Base-by-base conservation (phyloP, 345 rosid species). In the Camelina sativa region DNA sequence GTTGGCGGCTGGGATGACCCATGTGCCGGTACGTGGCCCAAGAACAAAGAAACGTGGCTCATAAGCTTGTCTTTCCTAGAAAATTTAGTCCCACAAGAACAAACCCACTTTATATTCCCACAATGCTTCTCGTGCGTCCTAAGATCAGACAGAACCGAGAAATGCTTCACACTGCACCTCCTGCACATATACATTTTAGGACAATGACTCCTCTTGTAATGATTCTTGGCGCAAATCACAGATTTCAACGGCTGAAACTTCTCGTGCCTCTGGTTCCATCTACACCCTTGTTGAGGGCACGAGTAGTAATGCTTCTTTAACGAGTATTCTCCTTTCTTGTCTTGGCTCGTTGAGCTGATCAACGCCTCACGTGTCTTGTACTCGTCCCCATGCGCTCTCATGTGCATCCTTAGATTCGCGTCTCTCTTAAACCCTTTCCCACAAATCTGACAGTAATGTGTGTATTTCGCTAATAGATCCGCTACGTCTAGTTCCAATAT, bases 111-210 rank as follows among this genome's bases (percentile, higher is more conserved):
- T 8, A 73, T 28, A 71, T 90, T 81, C 4, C 95, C 93, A 68
- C 98, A 93, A 65, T 93, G 97, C 82, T 93, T 93, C 80, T 93
- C 98, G 78, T 93, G 98, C 32, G 98, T 93, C 81, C 93, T 80
- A 1, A 93, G 81, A 80, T 93, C 98, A 15, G 97, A 93, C 74
- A 91, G 73, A 79, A 93, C 93, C 34, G 97, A 91, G 78, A 93
- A 93, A 8, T 87, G 86, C 83, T 93, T 93, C 86, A 75, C 82
- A 12, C 82, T 82, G 66, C 98, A 91, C 23, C 91, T 78, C 84
- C 86, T 86, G 81, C 98, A 93, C 53, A 91, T 85, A 67, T 91
- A 91, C 91, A 93, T 82, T 81, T 93, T 93, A 1, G 97, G 96
- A 53, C 97, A 93, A 54, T 93, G 98, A 80, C 93, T 89, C 35